Evolutionary conservation across 2,329 filamentous ascomycete genomes (phyloP), one percentile per base, ranked within the genome.

Genomic region (Alternaria infectoria): DNA sequence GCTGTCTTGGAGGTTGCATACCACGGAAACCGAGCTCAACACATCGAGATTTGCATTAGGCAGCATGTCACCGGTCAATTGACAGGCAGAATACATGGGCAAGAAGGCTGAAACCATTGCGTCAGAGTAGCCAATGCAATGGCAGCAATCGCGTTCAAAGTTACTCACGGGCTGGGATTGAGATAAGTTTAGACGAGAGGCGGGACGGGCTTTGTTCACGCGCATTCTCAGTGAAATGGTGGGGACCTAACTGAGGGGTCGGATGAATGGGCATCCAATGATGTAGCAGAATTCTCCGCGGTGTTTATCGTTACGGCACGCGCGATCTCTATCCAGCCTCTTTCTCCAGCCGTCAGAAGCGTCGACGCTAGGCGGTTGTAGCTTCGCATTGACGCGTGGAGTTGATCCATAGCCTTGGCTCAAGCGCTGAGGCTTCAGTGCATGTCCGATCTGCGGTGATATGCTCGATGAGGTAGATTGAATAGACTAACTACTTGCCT

Each of bases 371-470:
- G 57, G 52, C 59, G 30, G 59, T 49, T 64, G 68, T 54, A 60
- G 59, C 59, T 66, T 69, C 65, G 57, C 67, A 67, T 75, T 76
- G 69, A 74, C 70, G 72, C 73, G 71, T 71, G 69, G 67, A 74
- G 64, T 62, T 62, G 72, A 74, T 72, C 70, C 55, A 30, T 64
- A 55, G 60, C 65, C 65, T 67, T 67, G 66, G 70, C 66, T 69
- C 62, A 61, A 65, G 65, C 57, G 56, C 62, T 60, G 57, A 54
- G 54, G 58, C 60, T 54, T 55, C 55, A 49, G 62, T 54, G 59
- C 57, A 64, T 57, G 62, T 55, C 62, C 63, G 71, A 73, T 74
- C 67, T 12, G 59, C 69, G 28, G 59, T 68, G 62, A 62, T 52
- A 72, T 71, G 59, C 54, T 67, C 62, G 64, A 73, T 73, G 69